These are phyloP conservation scores for Phaffia rhodozyma DNA, from an alignment of 1,284 basidiomycete genomes.

Conservation along the genomic window DNA sequence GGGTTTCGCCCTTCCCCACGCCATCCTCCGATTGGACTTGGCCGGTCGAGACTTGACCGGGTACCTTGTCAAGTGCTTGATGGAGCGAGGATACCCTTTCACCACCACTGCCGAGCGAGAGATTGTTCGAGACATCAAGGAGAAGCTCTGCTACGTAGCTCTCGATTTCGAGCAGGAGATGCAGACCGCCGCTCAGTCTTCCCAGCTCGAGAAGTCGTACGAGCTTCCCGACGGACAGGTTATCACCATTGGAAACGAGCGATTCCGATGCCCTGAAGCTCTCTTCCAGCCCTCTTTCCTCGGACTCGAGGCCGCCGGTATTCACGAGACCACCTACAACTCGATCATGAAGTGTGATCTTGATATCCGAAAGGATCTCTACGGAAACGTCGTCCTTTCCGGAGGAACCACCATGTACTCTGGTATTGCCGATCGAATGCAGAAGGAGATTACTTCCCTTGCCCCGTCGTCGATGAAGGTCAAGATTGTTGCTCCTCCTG, in stretches of 20 bases:
- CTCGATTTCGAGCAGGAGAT: slow-evolving; percentile 95
- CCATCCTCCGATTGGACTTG: slow-evolving; percentile 86
- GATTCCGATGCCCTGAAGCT: slow-evolving; percentile 93
- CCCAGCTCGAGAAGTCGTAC: slow-evolving; percentile 87
- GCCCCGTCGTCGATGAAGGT: slow-evolving; percentile 78
- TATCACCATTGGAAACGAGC: slow-evolving; percentile 92
- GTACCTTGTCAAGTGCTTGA: slow-evolving; percentile 82
- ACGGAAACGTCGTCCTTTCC: slow-evolving; percentile 75
- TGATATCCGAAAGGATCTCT: slow-evolving; percentile 74
- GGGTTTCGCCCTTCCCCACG: slow-evolving; percentile 88
- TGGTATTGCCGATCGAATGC: slow-evolving; percentile 93
- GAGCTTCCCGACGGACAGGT: slow-evolving; percentile 94
- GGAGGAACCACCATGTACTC: slow-evolving; percentile 98
- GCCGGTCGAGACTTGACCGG: slow-evolving; percentile 92
- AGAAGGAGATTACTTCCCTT: slow-evolving; percentile 86
- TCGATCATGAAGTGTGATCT: slow-evolving; percentile 60
- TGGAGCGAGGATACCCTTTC: slow-evolving; percentile 90
- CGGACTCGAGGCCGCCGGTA: slow-evolving; percentile 84
- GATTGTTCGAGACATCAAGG: slow-evolving; percentile 96
- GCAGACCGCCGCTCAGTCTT: slow-evolving; percentile 82
- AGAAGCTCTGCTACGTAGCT: slow-evolving; percentile 95
- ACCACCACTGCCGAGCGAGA: slow-evolving; percentile 87
- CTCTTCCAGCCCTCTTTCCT: slow-evolving; percentile 94
- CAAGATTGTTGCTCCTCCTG: slow-evolving; percentile 85
- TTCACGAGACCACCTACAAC: slow-evolving; percentile 94